Evolutionary conservation across 75 land plant species (phyloP).

Genomic region (Pseudotsuga menziesii): DNA sequence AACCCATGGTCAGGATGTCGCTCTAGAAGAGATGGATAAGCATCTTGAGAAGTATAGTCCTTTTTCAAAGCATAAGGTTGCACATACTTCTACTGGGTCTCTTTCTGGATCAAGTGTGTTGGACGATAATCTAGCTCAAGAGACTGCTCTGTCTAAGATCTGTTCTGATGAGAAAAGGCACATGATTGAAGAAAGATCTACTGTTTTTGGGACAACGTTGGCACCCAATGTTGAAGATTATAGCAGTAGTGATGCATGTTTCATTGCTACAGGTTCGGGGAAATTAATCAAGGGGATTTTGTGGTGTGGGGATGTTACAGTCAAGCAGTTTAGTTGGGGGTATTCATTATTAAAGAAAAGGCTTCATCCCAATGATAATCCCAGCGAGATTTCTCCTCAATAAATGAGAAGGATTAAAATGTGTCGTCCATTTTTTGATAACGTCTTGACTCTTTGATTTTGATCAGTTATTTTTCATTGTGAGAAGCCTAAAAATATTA

Average conservation of each 20-base stretch:
- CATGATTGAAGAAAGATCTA: slow-evolving; percentile 36
- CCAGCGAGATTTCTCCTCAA: too few relatives aligned
- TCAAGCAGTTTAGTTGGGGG: too few relatives aligned
- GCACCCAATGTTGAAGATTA: slow-evolving; percentile 97
- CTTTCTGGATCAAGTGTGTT: too few relatives aligned
- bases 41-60: slow-evolving; percentile 36
- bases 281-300: slow-evolving; percentile 63
- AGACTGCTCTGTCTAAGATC: slow-evolving; percentile 25
- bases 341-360: too few relatives aligned
- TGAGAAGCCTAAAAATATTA: too few relatives aligned
- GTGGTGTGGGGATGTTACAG: too few relatives aligned
- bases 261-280: slow-evolving; percentile 70
- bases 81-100: neutral
- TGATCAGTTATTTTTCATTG: too few relatives aligned
- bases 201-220: slow-evolving; percentile 76
- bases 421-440: too few relatives aligned
- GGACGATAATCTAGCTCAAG: slow-evolving; percentile 20
- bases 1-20: slow-evolving; percentile 31
- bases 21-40: slow-evolving; percentile 37
- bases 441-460: too few relatives aligned
- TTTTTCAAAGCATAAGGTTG: slow-evolving; percentile 49
- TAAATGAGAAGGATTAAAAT: too few relatives aligned
- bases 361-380: too few relatives aligned
- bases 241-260: slow-evolving; percentile 39
- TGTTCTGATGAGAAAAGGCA: slow-evolving; percentile 2